phyloP scores from a whole-genome alignment of 2,329 filamentous ascomycete genomes.

The Falciphora oryzae region DNA sequence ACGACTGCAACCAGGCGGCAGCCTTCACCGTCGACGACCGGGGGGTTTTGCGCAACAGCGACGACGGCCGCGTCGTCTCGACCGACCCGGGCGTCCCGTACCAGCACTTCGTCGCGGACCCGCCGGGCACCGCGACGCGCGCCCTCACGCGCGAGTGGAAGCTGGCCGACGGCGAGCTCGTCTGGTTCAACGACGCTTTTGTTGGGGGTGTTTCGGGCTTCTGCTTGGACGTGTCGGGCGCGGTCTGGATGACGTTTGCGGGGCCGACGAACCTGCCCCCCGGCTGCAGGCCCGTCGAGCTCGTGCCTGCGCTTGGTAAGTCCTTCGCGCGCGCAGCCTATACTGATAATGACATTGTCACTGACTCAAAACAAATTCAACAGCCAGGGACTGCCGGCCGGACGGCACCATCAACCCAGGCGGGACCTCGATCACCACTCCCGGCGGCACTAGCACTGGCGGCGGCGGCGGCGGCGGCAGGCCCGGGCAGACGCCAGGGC shows the following conservation, averaged over 20 bases:
- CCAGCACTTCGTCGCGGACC: slow-evolving; percentile 13
- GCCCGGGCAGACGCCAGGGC: too few relatives aligned
- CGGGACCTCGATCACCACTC: too few relatives aligned
- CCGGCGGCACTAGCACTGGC: too few relatives aligned
- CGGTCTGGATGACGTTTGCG: slow-evolving; percentile 19
- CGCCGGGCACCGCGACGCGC: slow-evolving; percentile 12
- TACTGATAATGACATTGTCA: too few relatives aligned
- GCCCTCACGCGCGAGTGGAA: slow-evolving; percentile 13
- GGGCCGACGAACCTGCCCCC: slow-evolving; percentile 11
- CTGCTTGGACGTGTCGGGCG: slow-evolving; percentile 19
- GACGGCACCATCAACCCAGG: too few relatives aligned
- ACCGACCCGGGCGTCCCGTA: slow-evolving; percentile 16
- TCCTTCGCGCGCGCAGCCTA: neutral
- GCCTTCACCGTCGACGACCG: slow-evolving; percentile 17
- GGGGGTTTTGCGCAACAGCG: slow-evolving; percentile 18
- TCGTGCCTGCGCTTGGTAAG: slow-evolving; percentile 15
- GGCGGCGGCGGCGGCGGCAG: too few relatives aligned
- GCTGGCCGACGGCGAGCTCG: slow-evolving; percentile 16
- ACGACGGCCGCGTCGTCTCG: slow-evolving; percentile 14
- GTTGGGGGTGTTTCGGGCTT: slow-evolving; percentile 20
- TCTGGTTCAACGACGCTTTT: slow-evolving; percentile 24
- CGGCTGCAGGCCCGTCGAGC: slow-evolving; percentile 16
- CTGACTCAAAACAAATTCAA: too few relatives aligned
- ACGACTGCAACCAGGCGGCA: slow-evolving; percentile 19
- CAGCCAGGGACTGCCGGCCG: too few relatives aligned